Evolutionary conservation across 257 asterid genomes (phyloP), one percentile per base, ranked within the genome.

Genomic region (Ophiorrhiza pumila): DNA sequence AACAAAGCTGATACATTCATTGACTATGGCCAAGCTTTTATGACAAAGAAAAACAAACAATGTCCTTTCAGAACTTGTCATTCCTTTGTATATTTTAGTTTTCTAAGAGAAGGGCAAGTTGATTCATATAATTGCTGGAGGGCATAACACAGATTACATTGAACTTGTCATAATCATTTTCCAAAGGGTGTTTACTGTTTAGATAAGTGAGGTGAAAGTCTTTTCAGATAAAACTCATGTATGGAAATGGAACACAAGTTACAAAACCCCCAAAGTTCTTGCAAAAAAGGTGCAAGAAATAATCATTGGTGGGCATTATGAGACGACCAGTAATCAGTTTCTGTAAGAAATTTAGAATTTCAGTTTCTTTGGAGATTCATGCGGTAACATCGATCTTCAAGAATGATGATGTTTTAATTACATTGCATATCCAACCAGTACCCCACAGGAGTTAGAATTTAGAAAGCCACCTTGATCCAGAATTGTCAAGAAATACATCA

Each of bases 401-500:
- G 31, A 3, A n/a, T n/a, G n/a, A 58, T 58, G 64, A 14, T 3
- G 22, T 8, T 62, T 61, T 9, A 52, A 56, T 43, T 52, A 8
- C 5, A 15, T 69, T 52, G 70, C 50, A 42, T 63, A 69, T 35
- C 63, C 52, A 56, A 50, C 27, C 41, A 22, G 50, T 22, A 23
- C 23, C 59, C 73, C 73, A 39, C 65, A 35, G 32, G 52, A 53
- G 37, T 34, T 11, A 27, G 63, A 69, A 53, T 23, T 34, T 11
- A 27, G 63, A 69, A 35, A 69, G 63, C 45, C 63, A 69, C 11
- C 34, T 68, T 69, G 49, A 63, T 20, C 45, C 45, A 61, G 45
- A 61, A 34, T 18, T 61, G 72, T 32, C 72, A 29, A 49, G 32
- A 45, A 67, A 67, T 67, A 37, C 72, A 67, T 8, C 32, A 68